These are phyloP conservation scores for Coix lacrymajobi DNA, from an alignment of 176 grass and related monocot species.

Conservation along the genomic window DNA sequence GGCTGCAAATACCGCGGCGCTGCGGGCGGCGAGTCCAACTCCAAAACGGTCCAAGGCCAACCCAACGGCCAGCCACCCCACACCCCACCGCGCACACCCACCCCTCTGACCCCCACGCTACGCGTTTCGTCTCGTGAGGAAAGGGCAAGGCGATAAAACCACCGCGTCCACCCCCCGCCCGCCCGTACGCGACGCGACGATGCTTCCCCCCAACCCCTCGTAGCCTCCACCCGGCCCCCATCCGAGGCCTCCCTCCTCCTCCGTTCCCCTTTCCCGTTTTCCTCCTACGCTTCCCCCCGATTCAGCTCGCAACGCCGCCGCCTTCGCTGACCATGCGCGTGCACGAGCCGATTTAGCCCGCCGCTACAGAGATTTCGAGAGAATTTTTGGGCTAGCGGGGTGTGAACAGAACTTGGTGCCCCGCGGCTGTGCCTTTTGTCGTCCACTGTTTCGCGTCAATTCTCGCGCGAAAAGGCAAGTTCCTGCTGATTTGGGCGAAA, in stretches of 20 bases:
- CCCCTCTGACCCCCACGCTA: not conserved
- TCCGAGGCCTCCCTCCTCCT: not conserved
- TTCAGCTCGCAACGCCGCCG: conserved; percentile 1
- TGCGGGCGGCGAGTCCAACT: conserved; percentile 22
- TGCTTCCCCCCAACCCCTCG: conserved; percentile 25
- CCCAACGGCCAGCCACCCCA: not conserved
- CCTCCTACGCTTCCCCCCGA: not conserved
- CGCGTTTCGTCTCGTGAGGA: conserved; percentile 17
- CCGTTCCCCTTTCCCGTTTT: not conserved
- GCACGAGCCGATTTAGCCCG: not conserved
- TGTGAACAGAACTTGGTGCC: not conserved
- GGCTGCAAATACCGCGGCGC: conserved; percentile 13
- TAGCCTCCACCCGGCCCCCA: conserved; percentile 1
- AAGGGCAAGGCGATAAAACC: conserved; percentile 35
- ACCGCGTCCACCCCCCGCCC: conserved; percentile 4
- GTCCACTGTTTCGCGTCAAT: conserved; percentile 15
- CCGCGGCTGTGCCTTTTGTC: conserved; percentile 3
- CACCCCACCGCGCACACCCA: not conserved
- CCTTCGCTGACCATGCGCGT: conserved; percentile 24
- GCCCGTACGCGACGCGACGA: conserved; percentile 1
- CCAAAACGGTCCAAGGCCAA: conserved; percentile 5
- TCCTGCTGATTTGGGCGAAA: conserved; percentile 17
- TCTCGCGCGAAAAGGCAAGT: conserved; percentile 22
- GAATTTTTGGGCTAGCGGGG: not conserved
- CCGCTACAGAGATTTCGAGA: not conserved